Base-by-base conservation (phyloP, 2,329 filamentous ascomycete species). In the Xylogone sp. region DNA sequence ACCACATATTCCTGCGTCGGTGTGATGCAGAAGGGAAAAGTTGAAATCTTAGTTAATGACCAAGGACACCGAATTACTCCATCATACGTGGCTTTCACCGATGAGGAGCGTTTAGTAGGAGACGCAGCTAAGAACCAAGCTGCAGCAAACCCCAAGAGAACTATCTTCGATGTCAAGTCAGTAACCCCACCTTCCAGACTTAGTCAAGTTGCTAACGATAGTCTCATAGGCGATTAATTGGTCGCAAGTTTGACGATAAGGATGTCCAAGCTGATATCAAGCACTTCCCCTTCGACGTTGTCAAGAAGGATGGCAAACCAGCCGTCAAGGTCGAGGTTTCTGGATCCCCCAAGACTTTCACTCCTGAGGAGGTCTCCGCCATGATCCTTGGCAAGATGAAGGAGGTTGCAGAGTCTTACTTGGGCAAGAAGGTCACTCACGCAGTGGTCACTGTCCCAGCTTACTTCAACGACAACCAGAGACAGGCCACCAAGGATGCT, bases 401-500 rank as follows among this genome's bases (percentile, higher is more conserved):
- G 82, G 86, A 89, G 69, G 83, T 88, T 59, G 86, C 88, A 63
- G 88, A 92, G 77, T 75, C 78, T 67, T 91, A 89, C 72, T 77
- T 92, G 50, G 86, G 87, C 71, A 86, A 90, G 80, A 88, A 88
- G 74, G 86, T 92, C 57, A 89, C 84, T 70, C 87, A 91, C 79
- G 88, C 88, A 66, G 88, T 97, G 66, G 91, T 97, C 60, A 97
- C 92, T 57, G 92, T 96, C 62, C 91, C 92, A 64, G 90, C 91
- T 75, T 96, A 96, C 81, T 97, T 97, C 88, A 96, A 96, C 77
- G 92, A 96, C 79, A 92, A 91, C 76, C 92, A 97, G 81, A 84
- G 92, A 76, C 91, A 96, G 76, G 91, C 92, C 56, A 96, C 91
- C 75, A 96, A 96, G 84, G 91, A 96, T 69, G 92, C 92, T 64